These are phyloP conservation scores for Rhodotorula toruloides DNA, from an alignment of 768 basidiomycete species.

Conservation along the genomic window DNA sequence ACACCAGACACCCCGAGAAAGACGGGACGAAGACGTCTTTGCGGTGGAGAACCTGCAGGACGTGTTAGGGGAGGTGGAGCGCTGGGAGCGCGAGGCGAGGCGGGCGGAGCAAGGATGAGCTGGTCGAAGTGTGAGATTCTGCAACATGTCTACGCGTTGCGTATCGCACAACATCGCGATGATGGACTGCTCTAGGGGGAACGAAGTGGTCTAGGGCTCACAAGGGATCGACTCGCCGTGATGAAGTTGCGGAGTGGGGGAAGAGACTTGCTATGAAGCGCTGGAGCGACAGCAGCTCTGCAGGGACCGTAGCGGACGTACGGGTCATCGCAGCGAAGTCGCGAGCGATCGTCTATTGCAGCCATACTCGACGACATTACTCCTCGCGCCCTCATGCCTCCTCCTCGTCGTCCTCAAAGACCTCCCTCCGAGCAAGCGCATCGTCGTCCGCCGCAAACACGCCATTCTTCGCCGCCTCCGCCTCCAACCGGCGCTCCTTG, in stretches of 20 bases:
- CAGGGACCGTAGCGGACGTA: too few species aligned
- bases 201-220: too few species aligned
- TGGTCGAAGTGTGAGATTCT: background rate
- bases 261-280: too few species aligned
- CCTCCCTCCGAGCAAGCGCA: too few species aligned
- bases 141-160: background rate
- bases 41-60: background rate
- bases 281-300: too few species aligned
- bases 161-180: too few species aligned
- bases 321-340: too few species aligned
- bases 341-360: too few species aligned
- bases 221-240: too few species aligned
- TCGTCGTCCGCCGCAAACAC: constrained; percentile 32
- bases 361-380: background rate
- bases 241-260: too few species aligned
- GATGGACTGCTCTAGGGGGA: too few species aligned
- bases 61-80: background rate
- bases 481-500: constrained; percentile 10
- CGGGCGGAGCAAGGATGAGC: too few species aligned
- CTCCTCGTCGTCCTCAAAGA: background rate
- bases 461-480: background rate
- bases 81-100: background rate
- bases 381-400: background rate
- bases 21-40: constrained; percentile 19
- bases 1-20: background rate